Percentiles rank a stretch among this genome's conserved stretches.
Conservation (phyloP, 1,284 basidiomycete species). For the Puccinia coronata region DNA sequence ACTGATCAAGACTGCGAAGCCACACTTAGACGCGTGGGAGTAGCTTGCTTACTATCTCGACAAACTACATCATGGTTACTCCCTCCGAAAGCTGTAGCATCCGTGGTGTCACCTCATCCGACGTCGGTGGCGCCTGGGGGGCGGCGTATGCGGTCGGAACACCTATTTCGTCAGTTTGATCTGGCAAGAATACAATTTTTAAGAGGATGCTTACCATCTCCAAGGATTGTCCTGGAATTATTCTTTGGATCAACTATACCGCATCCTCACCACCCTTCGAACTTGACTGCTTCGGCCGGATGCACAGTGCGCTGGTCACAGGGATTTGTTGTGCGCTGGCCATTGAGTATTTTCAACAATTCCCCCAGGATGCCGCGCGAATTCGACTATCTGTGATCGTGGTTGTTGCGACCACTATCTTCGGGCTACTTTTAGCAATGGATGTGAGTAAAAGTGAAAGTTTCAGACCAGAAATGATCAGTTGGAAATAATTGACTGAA, state of each 20-base stretch:
- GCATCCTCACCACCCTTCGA: not conserved
- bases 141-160: conserved; percentile 50
- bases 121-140: conserved; percentile 48
- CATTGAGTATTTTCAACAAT: conserved; percentile 46
- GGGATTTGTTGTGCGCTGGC: conserved; percentile 47
- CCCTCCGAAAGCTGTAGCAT: conserved; percentile 12
- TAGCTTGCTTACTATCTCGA: not conserved
- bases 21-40: not conserved
- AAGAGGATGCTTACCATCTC: not conserved
- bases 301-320: conserved; percentile 38
- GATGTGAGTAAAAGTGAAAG: conserved; percentile 25
- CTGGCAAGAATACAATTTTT: not conserved
- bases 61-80: conserved; percentile 8
- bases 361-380: conserved; percentile 39
- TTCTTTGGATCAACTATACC: not conserved
- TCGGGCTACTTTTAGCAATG: conserved; percentile 44
- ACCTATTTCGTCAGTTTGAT: conserved; percentile 41
- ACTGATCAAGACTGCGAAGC: conserved; percentile 16
- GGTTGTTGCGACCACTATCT: conserved; percentile 37
- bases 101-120: conserved; percentile 17
- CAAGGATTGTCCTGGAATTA: not conserved
- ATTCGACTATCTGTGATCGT: conserved; percentile 47
- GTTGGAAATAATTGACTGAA: not conserved
- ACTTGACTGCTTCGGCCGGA: not conserved
- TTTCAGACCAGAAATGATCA: not conserved